phyloP scores from a whole-genome alignment of 345 rosid genomes.

The Gossypium mustelinum region DNA sequence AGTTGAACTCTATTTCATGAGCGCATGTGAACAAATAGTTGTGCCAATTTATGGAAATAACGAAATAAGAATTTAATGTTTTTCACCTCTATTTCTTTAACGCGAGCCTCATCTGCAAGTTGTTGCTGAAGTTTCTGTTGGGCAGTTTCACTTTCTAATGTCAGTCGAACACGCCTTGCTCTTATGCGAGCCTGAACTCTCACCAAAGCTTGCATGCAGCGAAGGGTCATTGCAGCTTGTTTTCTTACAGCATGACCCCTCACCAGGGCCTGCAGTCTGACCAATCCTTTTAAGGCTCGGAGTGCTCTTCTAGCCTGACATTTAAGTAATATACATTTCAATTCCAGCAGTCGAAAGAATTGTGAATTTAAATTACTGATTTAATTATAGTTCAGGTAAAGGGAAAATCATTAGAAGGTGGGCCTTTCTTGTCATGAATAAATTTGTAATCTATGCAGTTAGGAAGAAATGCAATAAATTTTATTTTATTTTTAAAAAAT shows the following conservation, averaged over 20 bases:
- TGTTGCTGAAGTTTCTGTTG: slow-evolving; percentile 78
- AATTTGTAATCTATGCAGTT: neutral
- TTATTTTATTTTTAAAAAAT: neutral
- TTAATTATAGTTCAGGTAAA: neutral
- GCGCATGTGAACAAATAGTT: neutral
- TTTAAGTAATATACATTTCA: slow-evolving; percentile 17
- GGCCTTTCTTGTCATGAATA: neutral
- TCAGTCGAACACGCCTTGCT: slow-evolving; percentile 92
- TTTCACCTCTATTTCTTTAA: slow-evolving; percentile 87
- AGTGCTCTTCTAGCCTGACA: slow-evolving; percentile 94
- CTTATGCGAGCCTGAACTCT: slow-evolving; percentile 99
- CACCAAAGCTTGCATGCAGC: slow-evolving; percentile 99
- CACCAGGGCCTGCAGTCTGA: slow-evolving; percentile 95
- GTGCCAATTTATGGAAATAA: neutral
- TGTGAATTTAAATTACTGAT: neutral
- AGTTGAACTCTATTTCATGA: neutral
- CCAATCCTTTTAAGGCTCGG: slow-evolving; percentile 95
- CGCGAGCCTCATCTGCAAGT: slow-evolving; percentile 67
- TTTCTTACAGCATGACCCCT: slow-evolving; percentile 99
- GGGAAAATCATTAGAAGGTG: neutral
- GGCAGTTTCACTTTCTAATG: slow-evolving; percentile 81
- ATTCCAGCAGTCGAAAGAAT: slow-evolving; percentile 9
- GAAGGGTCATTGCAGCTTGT: slow-evolving; percentile 98
- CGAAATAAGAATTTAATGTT: neutral
- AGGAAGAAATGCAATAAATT: neutral